phyloP scores from a whole-genome alignment of 148 eudicot species.

The Vaccinium macrocarpon region DNA sequence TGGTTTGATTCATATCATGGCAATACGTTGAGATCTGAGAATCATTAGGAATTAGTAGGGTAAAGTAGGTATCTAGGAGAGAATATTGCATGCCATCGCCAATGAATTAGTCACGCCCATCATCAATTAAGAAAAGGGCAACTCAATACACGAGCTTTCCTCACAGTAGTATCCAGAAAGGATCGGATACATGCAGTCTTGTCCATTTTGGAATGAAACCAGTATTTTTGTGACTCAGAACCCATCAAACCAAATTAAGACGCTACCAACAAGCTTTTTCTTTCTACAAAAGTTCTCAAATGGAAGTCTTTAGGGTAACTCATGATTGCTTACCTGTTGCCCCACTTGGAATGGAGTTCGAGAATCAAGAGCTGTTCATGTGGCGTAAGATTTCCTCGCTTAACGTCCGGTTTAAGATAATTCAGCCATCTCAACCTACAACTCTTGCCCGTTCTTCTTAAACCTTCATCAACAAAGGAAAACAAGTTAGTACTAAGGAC shows the following conservation, averaged over 20 bases:
- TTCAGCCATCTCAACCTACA: constrained; percentile 43
- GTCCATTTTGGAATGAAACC: too few species aligned
- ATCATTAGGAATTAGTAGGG: not conserved
- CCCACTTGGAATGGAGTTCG: constrained; percentile 43
- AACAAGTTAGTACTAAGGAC: not conserved
- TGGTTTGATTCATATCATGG: too few species aligned
- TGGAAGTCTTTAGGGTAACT: not conserved
- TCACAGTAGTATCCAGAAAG: too few species aligned
- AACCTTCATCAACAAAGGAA: constrained; percentile 16
- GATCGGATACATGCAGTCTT: too few species aligned
- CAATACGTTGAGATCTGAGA: not conserved
- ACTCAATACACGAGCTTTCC: not conserved
- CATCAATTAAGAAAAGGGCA: not conserved
- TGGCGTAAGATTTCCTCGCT: constrained; percentile 40
- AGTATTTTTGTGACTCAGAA: too few species aligned
- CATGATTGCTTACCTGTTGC: constrained; percentile 28
- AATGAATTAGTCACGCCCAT: not conserved
- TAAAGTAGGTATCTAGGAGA: not conserved
- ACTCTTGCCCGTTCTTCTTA: constrained; percentile 42
- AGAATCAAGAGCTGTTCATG: constrained; percentile 41
- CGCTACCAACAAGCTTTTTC: not conserved
- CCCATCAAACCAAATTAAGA: too few species aligned
- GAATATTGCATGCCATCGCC: not conserved
- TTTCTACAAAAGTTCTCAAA: not conserved
- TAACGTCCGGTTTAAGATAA: constrained; percentile 39